Conservation (phyloP, 768 basidiomycete species). For the Suillus tomentosus region DNA sequence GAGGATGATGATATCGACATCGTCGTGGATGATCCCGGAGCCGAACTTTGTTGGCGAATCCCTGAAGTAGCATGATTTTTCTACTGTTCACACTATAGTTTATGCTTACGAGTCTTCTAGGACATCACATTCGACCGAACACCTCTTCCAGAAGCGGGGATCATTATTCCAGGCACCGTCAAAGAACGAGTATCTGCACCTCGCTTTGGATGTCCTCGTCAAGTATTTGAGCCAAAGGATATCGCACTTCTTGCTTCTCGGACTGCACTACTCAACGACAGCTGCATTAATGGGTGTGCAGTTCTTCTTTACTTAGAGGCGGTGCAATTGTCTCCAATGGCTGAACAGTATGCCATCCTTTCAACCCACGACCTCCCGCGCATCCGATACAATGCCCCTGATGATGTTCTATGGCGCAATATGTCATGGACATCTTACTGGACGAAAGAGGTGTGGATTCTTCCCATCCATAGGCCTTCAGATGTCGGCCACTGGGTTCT, state of each 20-base stretch:
- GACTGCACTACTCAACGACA: constrained; percentile 11
- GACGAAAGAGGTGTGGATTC: constrained; percentile 33
- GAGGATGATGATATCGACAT: background rate
- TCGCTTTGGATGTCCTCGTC: background rate
- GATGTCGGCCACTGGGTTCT: constrained; percentile 35
- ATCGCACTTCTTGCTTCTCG: constrained; percentile 6
- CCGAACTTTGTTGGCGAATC: background rate
- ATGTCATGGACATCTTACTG: constrained; percentile 25
- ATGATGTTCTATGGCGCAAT: constrained; percentile 24
- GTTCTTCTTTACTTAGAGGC: constrained; percentile 9
- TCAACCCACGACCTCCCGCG: constrained; percentile 8
- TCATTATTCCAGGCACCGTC: background rate
- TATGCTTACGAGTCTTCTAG: background rate
- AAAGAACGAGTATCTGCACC: background rate
- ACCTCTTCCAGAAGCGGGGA: background rate
- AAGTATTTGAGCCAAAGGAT: constrained; percentile 10
- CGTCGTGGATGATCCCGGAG: background rate
- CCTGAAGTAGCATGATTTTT: background rate
- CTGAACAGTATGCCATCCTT: constrained; percentile 9
- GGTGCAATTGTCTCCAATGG: background rate
- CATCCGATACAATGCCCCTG: constrained; percentile 1
- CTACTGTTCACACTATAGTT: background rate
- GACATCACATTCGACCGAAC: background rate
- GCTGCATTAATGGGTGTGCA: constrained; percentile 12
- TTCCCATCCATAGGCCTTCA: constrained; percentile 35